Conservation (phyloP, 2,329 filamentous ascomycete species). For the Aspergillus alliaceus region DNA sequence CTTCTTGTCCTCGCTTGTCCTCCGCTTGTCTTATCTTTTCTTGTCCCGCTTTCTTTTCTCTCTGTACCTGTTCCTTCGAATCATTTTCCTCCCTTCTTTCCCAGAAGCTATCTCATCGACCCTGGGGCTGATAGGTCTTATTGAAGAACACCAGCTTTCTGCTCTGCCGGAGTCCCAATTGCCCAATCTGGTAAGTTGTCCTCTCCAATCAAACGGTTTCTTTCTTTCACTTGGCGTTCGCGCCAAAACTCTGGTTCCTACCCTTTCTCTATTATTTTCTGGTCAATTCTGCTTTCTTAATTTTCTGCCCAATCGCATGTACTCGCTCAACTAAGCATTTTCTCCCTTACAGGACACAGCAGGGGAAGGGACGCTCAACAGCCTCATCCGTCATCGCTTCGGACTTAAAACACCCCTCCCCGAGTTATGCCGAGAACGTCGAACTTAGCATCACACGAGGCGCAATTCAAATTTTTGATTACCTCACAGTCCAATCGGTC, state of each 20-base stretch:
- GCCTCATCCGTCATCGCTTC: constrained; percentile 3
- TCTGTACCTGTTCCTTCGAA: background rate
- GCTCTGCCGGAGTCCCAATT: background rate
- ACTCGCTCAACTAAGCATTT: background rate
- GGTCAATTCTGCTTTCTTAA: background rate
- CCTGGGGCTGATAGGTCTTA: background rate
- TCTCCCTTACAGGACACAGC: background rate
- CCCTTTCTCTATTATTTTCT: background rate
- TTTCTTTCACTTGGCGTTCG: constrained; percentile 8
- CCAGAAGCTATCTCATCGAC: constrained; percentile 1
- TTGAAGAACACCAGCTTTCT: too few species aligned
- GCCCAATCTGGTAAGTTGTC: constrained; percentile 3
- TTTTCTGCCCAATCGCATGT: background rate
- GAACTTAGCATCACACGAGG: constrained; percentile 18
- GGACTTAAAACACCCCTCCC: background rate
- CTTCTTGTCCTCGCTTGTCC: constrained; percentile 12
- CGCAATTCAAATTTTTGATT: constrained; percentile 25
- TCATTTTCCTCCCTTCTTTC: background rate
- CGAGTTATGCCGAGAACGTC: constrained; percentile 9
- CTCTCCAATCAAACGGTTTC: constrained; percentile 5
- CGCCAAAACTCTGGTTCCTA: constrained; percentile 2
- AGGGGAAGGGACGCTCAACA: constrained; percentile 3
- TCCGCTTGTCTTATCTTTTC: constrained; percentile 8
- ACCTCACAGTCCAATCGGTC: constrained; percentile 11
- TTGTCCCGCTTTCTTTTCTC: constrained; percentile 9